Percentiles rank a stretch among this genome's conserved stretches.
These are phyloP conservation scores for Aspergillus sp. DNA, from an alignment of 2,329 filamentous ascomycete species.

Conservation along the genomic window DNA sequence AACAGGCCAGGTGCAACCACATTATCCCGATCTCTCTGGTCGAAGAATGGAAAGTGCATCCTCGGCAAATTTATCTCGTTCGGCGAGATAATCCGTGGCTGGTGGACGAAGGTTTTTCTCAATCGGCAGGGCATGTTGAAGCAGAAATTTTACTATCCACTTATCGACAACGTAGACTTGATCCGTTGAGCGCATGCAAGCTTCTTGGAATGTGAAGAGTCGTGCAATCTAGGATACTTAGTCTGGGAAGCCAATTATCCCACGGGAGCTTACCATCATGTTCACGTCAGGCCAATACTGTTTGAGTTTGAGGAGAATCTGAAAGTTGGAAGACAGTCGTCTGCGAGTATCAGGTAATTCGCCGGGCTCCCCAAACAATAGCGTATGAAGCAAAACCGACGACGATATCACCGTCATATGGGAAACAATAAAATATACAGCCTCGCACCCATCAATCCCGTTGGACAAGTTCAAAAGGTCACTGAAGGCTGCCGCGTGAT, in stretches of 20 bases:
- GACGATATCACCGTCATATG: constrained; percentile 1
- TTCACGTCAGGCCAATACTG: background rate
- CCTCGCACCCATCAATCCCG: background rate
- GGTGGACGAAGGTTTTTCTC: constrained; percentile 12
- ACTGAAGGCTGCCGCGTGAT: background rate
- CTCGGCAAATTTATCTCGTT: constrained; percentile 16
- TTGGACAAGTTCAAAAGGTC: background rate
- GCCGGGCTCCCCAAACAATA: background rate
- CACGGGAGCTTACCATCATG: background rate
- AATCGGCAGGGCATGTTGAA: constrained; percentile 22
- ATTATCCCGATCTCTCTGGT: background rate
- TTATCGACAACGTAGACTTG: constrained; percentile 20
- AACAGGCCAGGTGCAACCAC: background rate
- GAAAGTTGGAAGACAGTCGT: background rate
- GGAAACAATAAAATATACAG: constrained; percentile 1
- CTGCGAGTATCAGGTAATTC: background rate
- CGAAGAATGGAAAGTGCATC: constrained; percentile 21
- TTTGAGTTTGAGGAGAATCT: background rate
- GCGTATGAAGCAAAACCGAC: background rate
- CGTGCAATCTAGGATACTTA: constrained; percentile 11
- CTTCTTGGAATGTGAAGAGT: constrained; percentile 20
- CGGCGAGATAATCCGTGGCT: constrained; percentile 9
- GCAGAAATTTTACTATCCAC: constrained; percentile 23
- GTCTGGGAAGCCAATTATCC: background rate
- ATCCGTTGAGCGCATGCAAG: constrained; percentile 20